phyloP scores from a whole-genome alignment of 768 basidiomycete genomes.

The Rhizopogon vesiculosus region DNA sequence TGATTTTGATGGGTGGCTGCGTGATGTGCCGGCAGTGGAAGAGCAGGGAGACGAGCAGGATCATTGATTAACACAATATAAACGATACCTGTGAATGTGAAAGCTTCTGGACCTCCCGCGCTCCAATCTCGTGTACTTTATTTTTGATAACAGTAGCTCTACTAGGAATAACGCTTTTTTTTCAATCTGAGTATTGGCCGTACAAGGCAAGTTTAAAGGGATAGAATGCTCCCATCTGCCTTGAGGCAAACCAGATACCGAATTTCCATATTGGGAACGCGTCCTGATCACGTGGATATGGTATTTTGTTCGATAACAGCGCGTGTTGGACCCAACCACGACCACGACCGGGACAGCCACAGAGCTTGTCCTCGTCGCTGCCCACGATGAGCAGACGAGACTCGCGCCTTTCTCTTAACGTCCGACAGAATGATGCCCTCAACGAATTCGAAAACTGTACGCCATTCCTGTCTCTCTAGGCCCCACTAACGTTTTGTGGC shows the following conservation, averaged over 20 bases:
- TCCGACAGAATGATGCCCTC: slow-evolving; percentile 73
- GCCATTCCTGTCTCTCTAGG: slow-evolving; percentile 26
- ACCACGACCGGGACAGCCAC: slow-evolving; percentile 16
- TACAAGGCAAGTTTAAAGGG: slow-evolving; percentile 25
- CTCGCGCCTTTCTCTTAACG: slow-evolving; percentile 45
- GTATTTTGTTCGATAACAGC: slow-evolving; percentile 30
- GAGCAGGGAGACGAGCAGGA: slow-evolving; percentile 12
- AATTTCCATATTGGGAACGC: slow-evolving; percentile 13
- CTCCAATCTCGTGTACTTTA: slow-evolving; percentile 3
- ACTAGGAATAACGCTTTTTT: slow-evolving; percentile 4
- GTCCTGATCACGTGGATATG: slow-evolving; percentile 24
- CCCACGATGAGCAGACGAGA: slow-evolving; percentile 30
- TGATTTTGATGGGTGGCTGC: slow-evolving; percentile 52
- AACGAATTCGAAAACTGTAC: slow-evolving; percentile 83
- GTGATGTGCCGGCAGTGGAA: slow-evolving; percentile 33
- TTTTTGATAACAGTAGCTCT: slow-evolving; percentile 9
- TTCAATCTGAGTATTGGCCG: slow-evolving; percentile 2
- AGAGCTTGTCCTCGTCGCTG: slow-evolving; percentile 11
- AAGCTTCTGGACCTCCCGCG: slow-evolving; percentile 12
- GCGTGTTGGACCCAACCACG: slow-evolving; percentile 20
- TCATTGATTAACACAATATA: slow-evolving; percentile 6
- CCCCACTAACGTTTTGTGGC: slow-evolving; percentile 24
- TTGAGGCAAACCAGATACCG: slow-evolving; percentile 16
- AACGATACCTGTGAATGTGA: slow-evolving; percentile 1
- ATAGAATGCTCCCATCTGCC: slow-evolving; percentile 8